Base-by-base conservation (phyloP, 2,329 filamentous ascomycete genomes). In the Apiospora koreana region DNA sequence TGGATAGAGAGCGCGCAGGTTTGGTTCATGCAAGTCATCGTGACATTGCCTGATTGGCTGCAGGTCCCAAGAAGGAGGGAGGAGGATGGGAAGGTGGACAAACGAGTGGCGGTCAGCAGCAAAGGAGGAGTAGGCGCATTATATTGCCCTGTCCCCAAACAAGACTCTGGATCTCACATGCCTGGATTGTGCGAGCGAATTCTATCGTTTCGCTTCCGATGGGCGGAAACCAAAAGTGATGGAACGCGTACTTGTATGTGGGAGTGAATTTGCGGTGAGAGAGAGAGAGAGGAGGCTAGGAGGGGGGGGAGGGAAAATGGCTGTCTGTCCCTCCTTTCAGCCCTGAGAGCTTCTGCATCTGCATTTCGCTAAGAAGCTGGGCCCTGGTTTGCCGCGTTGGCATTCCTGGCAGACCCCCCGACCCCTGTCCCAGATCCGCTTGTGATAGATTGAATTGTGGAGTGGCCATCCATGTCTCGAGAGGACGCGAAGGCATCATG, bases 21-120 rank as follows among this genome's bases (percentile, higher is more conserved):
- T 25, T 35, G 45, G 65, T 67, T 67, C 65, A 67, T 67, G 65
- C 65, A 67, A 67, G 65, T 67, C 65, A 67, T 67, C 42, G 45
- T 67, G 65, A 67, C 45, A 46, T 38, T n/a, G 31, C 54, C 31
- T 62, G 54, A 62, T 62, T 62, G 54, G 54, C 21, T 62, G 54
- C 54, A 16, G 31, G 54, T 28, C 21, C 7, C 54, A 62, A 62
- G 54, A 31, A 28, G 31, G 48, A 50, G 46, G 21, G n/a, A 50
- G 46, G 25, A 21, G 12, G n/a, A 58, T 9, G 16, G 50, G 28
- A 16, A 58, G 50, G 50, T 58, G 50, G 50, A 14, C 35, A 38
- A 62, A 38, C n/a, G 31, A 31, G 54, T 62, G 54, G 54, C 54
- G 54, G 54, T 62, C 54, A 62, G 31, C 28, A 62, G 54, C 35